phyloP scores from a whole-genome alignment of 164 flowering plant species.

The Hamamelis virginiana region DNA sequence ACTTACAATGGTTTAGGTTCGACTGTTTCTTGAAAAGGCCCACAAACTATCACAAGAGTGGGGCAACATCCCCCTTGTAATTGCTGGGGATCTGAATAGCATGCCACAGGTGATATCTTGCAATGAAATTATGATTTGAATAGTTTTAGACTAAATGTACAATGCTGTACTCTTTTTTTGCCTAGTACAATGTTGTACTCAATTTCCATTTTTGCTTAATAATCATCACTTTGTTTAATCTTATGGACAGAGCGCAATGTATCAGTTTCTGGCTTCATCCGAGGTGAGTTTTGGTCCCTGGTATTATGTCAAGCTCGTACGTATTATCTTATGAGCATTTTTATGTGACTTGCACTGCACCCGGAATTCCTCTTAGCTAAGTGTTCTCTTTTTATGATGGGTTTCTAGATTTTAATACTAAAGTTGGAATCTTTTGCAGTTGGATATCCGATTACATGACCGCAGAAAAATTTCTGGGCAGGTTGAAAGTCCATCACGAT shows the following conservation, averaged over 20 bases:
- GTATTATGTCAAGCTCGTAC: neutral
- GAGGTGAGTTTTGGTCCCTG: slow-evolving; percentile 46
- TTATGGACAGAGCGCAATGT: slow-evolving; percentile 70
- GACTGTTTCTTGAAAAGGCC: slow-evolving; percentile 71
- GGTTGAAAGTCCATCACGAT: slow-evolving; percentile 24
- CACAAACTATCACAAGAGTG: slow-evolving; percentile 59
- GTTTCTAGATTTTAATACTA: slow-evolving; percentile 2
- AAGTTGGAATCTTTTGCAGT: slow-evolving; percentile 36
- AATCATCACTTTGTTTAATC: slow-evolving; percentile 12
- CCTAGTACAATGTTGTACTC: neutral
- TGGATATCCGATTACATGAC: slow-evolving; percentile 58
- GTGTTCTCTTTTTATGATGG: neutral
- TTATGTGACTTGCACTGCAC: neutral
- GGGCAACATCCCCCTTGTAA: slow-evolving; percentile 71
- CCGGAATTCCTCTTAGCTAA: neutral
- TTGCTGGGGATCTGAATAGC: slow-evolving; percentile 84
- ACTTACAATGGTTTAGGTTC: slow-evolving; percentile 35
- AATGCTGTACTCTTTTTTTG: neutral
- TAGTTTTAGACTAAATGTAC: neutral
- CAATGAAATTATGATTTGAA: neutral
- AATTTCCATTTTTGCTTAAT: neutral
- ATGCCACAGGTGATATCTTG: slow-evolving; percentile 59
- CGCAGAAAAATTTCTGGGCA: slow-evolving; percentile 70
- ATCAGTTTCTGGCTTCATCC: slow-evolving; percentile 72
- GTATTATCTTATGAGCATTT: neutral